Evolutionary conservation across 805 yeast species (phyloP).

Genomic region (Ogataea paradorogensis): DNA sequence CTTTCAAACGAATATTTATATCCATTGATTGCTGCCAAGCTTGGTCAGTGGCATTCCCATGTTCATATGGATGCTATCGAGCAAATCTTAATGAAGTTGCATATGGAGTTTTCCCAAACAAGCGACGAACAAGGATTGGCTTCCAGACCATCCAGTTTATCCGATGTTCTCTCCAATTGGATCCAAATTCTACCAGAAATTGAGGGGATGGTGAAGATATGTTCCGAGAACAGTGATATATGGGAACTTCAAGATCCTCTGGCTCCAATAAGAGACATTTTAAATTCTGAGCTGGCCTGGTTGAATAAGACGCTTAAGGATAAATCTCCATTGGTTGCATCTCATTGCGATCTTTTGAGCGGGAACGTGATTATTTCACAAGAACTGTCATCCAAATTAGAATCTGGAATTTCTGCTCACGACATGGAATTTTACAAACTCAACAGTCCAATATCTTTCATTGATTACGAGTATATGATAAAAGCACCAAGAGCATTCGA

Average conservation of each 20-base stretch:
- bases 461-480: slow-evolving; percentile 71
- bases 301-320: slow-evolving; percentile 38
- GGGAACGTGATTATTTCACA: slow-evolving; percentile 68
- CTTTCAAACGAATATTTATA: slow-evolving; percentile 45
- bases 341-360: slow-evolving; percentile 71
- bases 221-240: slow-evolving; percentile 35
- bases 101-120: slow-evolving; percentile 22
- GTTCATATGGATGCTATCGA: slow-evolving; percentile 47
- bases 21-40: slow-evolving; percentile 58
- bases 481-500: slow-evolving; percentile 75
- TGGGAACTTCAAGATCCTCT: slow-evolving; percentile 14
- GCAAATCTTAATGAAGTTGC: slow-evolving; percentile 41
- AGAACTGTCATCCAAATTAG: slow-evolving; percentile 24
- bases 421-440: slow-evolving; percentile 12
- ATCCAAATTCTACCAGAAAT: slow-evolving; percentile 56
- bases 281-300: slow-evolving; percentile 57
- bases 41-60: slow-evolving; percentile 68
- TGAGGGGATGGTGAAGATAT: slow-evolving; percentile 36
- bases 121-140: slow-evolving; percentile 3
- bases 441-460: slow-evolving; percentile 50
- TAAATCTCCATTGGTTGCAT: slow-evolving; percentile 55
- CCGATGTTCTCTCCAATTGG: slow-evolving; percentile 65
- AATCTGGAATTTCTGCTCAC: slow-evolving; percentile 10
- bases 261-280: slow-evolving; percentile 32
- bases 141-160: slow-evolving; percentile 42